A percentile compares a stretch with the other conserved stretches of the same genome.
phyloP scores from a whole-genome alignment of 768 basidiomycete species.

The Podaxis sp. region DNA sequence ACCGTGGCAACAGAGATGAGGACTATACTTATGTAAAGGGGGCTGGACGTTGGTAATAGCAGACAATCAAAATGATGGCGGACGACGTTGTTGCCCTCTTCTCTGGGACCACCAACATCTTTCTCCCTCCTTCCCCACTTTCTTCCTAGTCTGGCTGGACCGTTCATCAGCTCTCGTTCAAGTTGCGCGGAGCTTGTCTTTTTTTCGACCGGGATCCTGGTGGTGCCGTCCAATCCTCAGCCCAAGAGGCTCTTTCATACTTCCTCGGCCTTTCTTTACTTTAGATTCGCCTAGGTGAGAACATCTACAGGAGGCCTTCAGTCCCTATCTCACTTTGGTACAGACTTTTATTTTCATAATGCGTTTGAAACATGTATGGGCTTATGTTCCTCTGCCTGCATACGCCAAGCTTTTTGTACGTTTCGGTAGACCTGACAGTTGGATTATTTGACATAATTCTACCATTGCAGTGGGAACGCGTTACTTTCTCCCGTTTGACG shows the following conservation, averaged over 20 bases:
- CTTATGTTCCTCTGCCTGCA: constrained; percentile 28
- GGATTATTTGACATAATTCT: background rate
- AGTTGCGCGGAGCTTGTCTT: background rate
- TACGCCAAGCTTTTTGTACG: constrained; percentile 43
- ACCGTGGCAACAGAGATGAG: constrained; percentile 14
- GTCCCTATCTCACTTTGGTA: background rate
- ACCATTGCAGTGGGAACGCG: constrained; percentile 57
- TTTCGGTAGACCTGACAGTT: constrained; percentile 20
- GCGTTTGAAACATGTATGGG: constrained; percentile 30
- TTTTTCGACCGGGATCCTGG: constrained; percentile 9
- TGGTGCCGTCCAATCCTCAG: background rate
- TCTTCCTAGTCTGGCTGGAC: constrained; percentile 20
- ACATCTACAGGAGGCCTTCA: background rate
- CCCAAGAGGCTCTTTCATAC: constrained; percentile 9
- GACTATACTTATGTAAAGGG: constrained; percentile 7
- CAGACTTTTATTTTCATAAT: constrained; percentile 15
- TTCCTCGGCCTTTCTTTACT: background rate
- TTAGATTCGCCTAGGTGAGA: background rate
- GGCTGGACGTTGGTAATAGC: background rate
- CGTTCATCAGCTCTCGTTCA: constrained; percentile 22
- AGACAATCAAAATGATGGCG: constrained; percentile 5
- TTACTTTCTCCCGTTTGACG: constrained; percentile 68
- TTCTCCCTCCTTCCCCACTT: constrained; percentile 18
- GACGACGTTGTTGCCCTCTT: constrained; percentile 11
- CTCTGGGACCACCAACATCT: constrained; percentile 16